phyloP scores from a whole-genome alignment of 495 filamentous ascomycete species.

The Xylona heveae region DNA sequence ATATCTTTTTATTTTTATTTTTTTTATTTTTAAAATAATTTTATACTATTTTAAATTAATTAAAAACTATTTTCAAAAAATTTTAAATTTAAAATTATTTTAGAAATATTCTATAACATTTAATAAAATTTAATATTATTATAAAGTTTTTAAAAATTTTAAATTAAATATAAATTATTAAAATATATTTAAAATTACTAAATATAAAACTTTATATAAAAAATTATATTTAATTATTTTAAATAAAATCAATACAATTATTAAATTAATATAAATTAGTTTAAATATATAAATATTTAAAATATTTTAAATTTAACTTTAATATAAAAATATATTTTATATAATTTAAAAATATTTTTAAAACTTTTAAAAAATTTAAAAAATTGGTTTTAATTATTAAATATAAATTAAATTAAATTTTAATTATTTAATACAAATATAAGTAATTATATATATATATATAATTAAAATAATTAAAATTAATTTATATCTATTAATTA shows the following conservation, averaged over 20 bases:
- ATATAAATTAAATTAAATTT: not conserved
- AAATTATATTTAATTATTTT: not conserved
- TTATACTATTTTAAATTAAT: not conserved
- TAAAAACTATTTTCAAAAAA: not conserved
- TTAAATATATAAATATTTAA: constrained; percentile 1
- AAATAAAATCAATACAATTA: not conserved
- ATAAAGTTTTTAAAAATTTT: not conserved
- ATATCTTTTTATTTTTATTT: not conserved
- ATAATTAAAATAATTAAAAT: not conserved
- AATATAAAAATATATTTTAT: not conserved
- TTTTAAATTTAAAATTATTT: not conserved
- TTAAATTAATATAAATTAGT: too few relatives aligned
- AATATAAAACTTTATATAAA: not conserved
- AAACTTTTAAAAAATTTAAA: not conserved
- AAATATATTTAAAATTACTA: not conserved
- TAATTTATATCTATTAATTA: not conserved
- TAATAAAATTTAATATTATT: not conserved
- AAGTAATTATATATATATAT: not conserved
- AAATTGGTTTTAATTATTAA: not conserved
- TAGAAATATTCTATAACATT: not conserved
- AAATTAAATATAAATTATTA: not conserved
- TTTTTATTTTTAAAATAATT: not conserved
- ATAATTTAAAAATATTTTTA: not conserved
- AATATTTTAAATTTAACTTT: not conserved
- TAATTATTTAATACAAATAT: not conserved